Conservation (phyloP, 768 basidiomycete genomes). For the Macrolepiota fuliginosa region DNA sequence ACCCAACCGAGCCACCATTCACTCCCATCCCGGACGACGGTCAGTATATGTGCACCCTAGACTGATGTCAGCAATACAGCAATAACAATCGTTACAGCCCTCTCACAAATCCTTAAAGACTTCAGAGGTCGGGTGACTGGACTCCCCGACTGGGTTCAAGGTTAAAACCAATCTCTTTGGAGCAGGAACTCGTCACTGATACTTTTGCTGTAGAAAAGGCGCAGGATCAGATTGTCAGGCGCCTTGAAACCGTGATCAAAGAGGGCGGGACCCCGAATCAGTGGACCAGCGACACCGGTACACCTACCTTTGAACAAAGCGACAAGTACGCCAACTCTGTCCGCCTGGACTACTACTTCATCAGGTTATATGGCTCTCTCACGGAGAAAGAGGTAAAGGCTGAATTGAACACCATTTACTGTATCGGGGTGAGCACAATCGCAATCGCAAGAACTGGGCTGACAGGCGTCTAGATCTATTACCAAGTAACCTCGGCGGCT, state of each 20-base stretch:
- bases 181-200: not conserved
- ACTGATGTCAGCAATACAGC: not conserved
- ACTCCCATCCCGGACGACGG: not conserved
- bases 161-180: not conserved
- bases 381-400: not conserved
- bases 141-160: not conserved
- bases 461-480: not conserved
- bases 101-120: not conserved
- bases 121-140: not conserved
- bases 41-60: not conserved
- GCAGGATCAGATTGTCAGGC: not conserved
- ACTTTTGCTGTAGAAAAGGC: not conserved
- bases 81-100: not conserved
- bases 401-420: not conserved
- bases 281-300: not conserved
- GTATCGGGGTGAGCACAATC: not conserved
- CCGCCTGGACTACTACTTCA: not conserved
- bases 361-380: not conserved
- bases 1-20: not conserved
- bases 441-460: not conserved
- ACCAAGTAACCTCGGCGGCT: not conserved
- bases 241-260: not conserved
- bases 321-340: not conserved
- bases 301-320: not conserved
- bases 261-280: not conserved